Evolutionary conservation across 495 filamentous ascomycete genomes (phyloP).

Genomic region (Cairneyella variabilis): DNA sequence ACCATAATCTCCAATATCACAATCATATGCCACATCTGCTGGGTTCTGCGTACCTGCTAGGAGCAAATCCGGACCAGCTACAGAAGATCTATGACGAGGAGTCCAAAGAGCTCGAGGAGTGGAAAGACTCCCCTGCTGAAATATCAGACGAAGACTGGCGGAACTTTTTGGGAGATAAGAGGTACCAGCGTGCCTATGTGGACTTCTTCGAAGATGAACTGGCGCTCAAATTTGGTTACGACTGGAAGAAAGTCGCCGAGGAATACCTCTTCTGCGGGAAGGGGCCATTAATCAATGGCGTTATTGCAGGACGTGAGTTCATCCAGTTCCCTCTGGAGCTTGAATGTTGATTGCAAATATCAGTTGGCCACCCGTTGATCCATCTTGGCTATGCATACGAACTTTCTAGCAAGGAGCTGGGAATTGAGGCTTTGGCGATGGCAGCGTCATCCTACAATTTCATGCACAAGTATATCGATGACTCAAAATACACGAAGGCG

Average conservation of each 20-base stretch:
- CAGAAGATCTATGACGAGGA: constrained; percentile 77
- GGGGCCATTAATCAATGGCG: constrained; percentile 70
- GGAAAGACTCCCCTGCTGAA: constrained; percentile 80
- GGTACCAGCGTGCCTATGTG: constrained; percentile 84
- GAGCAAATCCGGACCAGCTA: constrained; percentile 67
- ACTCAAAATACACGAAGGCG: constrained; percentile 59
- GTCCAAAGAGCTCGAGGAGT: constrained; percentile 66
- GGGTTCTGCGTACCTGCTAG: constrained; percentile 78
- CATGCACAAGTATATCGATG: constrained; percentile 75
- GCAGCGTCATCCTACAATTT: constrained; percentile 66
- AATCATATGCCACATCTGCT: constrained; percentile 88
- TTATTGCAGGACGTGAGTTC: constrained; percentile 72
- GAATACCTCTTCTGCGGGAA: constrained; percentile 74
- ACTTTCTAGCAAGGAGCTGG: constrained; percentile 71
- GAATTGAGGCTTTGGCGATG: constrained; percentile 77
- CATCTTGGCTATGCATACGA: constrained; percentile 89
- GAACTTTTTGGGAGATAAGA: constrained; percentile 69
- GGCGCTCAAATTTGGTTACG: constrained; percentile 65
- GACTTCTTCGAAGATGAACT: constrained; percentile 91
- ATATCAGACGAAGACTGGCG: constrained; percentile 81
- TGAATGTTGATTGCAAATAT: constrained; percentile 11
- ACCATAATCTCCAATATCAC: constrained; percentile 71
- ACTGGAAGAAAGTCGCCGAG: constrained; percentile 75
- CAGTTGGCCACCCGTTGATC: constrained; percentile 84
- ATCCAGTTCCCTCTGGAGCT: not conserved